A percentile compares a stretch with the other conserved stretches of the same genome.
Evolutionary conservation across 495 filamentous ascomycete species (phyloP).

Genomic region (Aspergillus bridgeri): DNA sequence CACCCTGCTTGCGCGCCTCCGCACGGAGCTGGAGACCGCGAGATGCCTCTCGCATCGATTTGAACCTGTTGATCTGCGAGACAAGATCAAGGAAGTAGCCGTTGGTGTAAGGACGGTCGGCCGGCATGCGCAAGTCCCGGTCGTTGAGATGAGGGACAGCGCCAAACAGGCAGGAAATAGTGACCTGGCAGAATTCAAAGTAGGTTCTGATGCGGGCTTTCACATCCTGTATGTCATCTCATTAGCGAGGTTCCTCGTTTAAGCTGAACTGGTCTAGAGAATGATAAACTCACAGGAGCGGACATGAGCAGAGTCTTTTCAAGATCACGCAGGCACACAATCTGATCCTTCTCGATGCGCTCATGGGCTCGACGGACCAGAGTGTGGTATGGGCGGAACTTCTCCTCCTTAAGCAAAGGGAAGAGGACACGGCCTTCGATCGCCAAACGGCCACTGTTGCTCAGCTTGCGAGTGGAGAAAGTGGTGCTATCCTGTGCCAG

Average conservation of each 20-base stretch:
- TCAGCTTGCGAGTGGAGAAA: slow-evolving; percentile 41
- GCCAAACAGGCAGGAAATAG: slow-evolving; percentile 79
- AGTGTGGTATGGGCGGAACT: slow-evolving; percentile 72
- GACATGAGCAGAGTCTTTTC: slow-evolving; percentile 86
- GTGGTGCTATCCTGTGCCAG: slow-evolving; percentile 17
- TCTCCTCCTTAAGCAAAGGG: slow-evolving; percentile 51
- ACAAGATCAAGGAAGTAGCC: slow-evolving; percentile 92
- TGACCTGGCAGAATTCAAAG: slow-evolving; percentile 82
- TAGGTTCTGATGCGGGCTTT: slow-evolving; percentile 61
- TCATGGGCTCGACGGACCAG: slow-evolving; percentile 70
- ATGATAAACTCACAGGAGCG: slow-evolving; percentile 72
- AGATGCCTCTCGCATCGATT: slow-evolving; percentile 53
- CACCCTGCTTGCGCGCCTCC: slow-evolving; percentile 17
- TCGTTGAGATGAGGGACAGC: slow-evolving; percentile 76
- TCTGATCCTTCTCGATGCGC: slow-evolving; percentile 74
- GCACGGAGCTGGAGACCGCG: slow-evolving; percentile 32
- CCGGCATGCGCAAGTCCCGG: slow-evolving; percentile 72
- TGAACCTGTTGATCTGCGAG: slow-evolving; percentile 77
- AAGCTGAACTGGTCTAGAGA: neutral
- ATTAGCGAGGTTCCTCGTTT: slow-evolving; percentile 57
- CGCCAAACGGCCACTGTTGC: slow-evolving; percentile 47
- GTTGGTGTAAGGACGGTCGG: slow-evolving; percentile 84
- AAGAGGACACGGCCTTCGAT: slow-evolving; percentile 56
- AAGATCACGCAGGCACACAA: slow-evolving; percentile 80
- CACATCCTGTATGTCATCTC: slow-evolving; percentile 60